phyloP scores from a whole-genome alignment of 1,284 basidiomycete species.

The Austroboletus novae-zelandiae region DNA sequence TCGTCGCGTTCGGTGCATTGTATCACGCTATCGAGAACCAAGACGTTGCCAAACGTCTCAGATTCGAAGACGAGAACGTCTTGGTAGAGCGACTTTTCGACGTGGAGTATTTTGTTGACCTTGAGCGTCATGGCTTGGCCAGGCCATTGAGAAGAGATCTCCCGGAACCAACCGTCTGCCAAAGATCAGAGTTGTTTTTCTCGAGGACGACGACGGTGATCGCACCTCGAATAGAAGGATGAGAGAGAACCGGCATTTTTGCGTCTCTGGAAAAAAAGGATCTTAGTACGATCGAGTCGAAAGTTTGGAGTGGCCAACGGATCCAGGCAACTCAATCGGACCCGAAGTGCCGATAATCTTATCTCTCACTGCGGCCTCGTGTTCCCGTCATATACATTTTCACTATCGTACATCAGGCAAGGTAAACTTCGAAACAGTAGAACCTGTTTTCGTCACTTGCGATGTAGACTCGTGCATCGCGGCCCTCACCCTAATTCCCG shows the following conservation, averaged over 20 bases:
- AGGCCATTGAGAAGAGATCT: conserved; percentile 97
- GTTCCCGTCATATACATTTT: too few species aligned
- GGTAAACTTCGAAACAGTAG: too few species aligned
- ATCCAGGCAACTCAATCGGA: background rate
- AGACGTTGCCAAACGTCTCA: conserved; percentile 93
- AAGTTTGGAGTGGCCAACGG: background rate
- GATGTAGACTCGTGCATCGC: too few species aligned
- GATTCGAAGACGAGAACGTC: conserved; percentile 97
- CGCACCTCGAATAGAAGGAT: conserved; percentile 33
- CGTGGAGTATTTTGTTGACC: conserved; percentile 94
- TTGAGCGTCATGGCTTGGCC: conserved; percentile 94
- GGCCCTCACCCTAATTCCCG: too few species aligned
- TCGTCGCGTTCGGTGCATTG: conserved; percentile 98
- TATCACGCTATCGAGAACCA: conserved; percentile 94
- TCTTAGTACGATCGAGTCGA: background rate
- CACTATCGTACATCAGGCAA: too few species aligned
- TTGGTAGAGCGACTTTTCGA: conserved; percentile 91
- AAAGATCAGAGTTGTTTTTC: background rate
- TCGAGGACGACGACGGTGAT: background rate
- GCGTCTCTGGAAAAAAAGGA: background rate
- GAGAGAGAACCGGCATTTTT: conserved; percentile 31
- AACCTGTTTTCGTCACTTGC: too few species aligned
- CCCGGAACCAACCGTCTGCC: conserved; percentile 95
- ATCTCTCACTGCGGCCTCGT: background rate
- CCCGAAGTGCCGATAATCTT: background rate